These are phyloP conservation scores for Physcomitrellopsis africana DNA, from an alignment of 225 moss, liverwort and hornwort species.

Conservation along the genomic window DNA sequence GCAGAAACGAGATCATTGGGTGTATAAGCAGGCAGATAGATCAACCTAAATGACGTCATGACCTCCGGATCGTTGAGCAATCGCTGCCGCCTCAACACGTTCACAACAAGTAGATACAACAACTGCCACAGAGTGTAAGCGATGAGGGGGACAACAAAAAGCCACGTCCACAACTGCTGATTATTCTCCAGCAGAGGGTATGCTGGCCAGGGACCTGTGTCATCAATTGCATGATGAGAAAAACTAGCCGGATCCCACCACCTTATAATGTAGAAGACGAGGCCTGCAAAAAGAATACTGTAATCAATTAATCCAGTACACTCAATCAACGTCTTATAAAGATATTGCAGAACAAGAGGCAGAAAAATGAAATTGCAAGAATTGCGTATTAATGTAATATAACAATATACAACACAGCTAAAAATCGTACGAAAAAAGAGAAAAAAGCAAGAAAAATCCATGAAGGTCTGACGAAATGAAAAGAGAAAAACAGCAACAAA, in stretches of 20 bases:
- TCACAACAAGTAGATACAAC: constrained; percentile 91
- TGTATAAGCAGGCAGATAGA: no score
- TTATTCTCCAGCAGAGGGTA: constrained; percentile 86
- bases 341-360: no score
- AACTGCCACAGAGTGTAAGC: constrained; percentile 94
- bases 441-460: no score
- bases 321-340: no score
- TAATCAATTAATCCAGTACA: no score
- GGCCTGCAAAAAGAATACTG: constrained; percentile 49
- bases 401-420: no score
- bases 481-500: no score
- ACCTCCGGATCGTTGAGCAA: constrained; percentile 92
- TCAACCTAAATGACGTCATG: constrained; percentile 90
- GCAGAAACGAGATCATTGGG: no score
- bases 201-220: constrained; percentile 98
- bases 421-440: no score
- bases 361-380: no score
- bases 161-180: constrained; percentile 82
- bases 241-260: constrained; percentile 99
- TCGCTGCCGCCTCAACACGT: constrained; percentile 87
- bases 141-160: constrained; percentile 84
- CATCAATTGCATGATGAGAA: constrained; percentile 82
- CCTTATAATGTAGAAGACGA: constrained; percentile 91
- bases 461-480: no score
- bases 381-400: no score